These are phyloP conservation scores for Stereocaulon alpinum DNA, from an alignment of 495 filamentous ascomycete genomes.

Conservation along the genomic window DNA sequence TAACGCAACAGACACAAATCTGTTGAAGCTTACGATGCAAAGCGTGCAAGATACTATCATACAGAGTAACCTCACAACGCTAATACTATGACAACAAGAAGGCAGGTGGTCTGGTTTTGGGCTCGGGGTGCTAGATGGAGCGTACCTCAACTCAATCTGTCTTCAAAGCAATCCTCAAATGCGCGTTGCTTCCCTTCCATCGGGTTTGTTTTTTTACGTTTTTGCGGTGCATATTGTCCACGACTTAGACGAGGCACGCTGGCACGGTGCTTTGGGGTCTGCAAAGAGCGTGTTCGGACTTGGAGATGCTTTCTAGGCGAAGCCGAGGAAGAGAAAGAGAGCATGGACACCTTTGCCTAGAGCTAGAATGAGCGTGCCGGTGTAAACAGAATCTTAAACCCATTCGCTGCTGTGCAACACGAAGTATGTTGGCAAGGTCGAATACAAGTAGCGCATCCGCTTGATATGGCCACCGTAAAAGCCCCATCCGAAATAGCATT, in stretches of 20 bases:
- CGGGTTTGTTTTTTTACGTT: background rate
- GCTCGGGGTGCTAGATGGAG: slow-evolving; percentile 1
- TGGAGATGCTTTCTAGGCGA: background rate
- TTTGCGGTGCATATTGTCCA: slow-evolving; percentile 1
- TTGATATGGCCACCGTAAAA: slow-evolving; percentile 5
- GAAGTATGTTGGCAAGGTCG: no score
- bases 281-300: background rate
- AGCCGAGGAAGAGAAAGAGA: background rate
- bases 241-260: background rate
- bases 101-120: background rate
- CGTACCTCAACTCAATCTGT: background rate
- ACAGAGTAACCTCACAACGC: slow-evolving; percentile 87
- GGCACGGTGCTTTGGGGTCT: background rate
- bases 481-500: background rate
- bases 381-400: background rate
- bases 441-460: background rate
- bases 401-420: background rate
- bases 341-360: no score
- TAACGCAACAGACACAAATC: slow-evolving; percentile 88
- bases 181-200: background rate
- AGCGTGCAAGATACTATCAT: slow-evolving; percentile 99
- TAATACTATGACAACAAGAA: slow-evolving; percentile 58
- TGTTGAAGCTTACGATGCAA: slow-evolving; percentile 94
- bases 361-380: background rate
- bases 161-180: background rate